Evolutionary conservation across 2,329 filamentous ascomycete genomes (phyloP).

Genomic region (Ophiostoma angusticollis): DNA sequence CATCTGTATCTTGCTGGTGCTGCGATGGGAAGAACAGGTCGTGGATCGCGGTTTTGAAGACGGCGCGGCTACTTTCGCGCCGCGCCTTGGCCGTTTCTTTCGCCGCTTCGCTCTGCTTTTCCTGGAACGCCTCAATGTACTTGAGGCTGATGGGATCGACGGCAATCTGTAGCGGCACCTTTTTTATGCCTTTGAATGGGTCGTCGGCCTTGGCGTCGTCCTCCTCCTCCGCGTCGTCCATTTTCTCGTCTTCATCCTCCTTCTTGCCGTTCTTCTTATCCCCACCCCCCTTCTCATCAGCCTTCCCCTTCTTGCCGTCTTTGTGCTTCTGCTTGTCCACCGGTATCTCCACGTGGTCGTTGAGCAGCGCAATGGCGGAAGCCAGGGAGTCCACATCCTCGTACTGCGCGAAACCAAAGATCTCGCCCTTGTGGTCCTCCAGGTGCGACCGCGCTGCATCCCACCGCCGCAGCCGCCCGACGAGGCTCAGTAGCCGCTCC

Average conservation of each 20-base stretch:
- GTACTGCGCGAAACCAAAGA: slow-evolving; percentile 92
- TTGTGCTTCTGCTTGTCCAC: slow-evolving; percentile 55
- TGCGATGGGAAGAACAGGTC: slow-evolving; percentile 58
- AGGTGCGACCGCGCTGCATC: slow-evolving; percentile 52
- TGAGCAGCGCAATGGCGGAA: slow-evolving; percentile 72
- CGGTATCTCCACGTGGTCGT: slow-evolving; percentile 71
- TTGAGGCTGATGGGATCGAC: slow-evolving; percentile 73
- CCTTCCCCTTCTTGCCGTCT: slow-evolving; percentile 21
- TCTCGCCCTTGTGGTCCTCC: slow-evolving; percentile 63
- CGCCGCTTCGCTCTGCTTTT: slow-evolving; percentile 49
- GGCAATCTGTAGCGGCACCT: slow-evolving; percentile 56
- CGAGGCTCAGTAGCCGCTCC: slow-evolving; percentile 64
- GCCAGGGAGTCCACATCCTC: slow-evolving; percentile 82
- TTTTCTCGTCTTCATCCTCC: slow-evolving; percentile 19
- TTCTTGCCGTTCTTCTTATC: slow-evolving; percentile 26
- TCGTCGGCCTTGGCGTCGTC: slow-evolving; percentile 24
- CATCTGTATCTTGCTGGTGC: slow-evolving; percentile 43
- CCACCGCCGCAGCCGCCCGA: slow-evolving; percentile 73
- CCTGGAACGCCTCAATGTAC: slow-evolving; percentile 73
- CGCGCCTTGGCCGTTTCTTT: slow-evolving; percentile 53
- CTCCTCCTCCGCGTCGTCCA: slow-evolving; percentile 28
- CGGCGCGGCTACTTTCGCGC: slow-evolving; percentile 54
- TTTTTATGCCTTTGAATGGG: slow-evolving; percentile 46
- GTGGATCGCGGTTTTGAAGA: slow-evolving; percentile 54
- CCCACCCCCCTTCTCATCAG: slow-evolving; percentile 13